These are phyloP conservation scores for Fraxinus angustifolia DNA, from an alignment of 305 asterid genomes.

Conservation along the genomic window DNA sequence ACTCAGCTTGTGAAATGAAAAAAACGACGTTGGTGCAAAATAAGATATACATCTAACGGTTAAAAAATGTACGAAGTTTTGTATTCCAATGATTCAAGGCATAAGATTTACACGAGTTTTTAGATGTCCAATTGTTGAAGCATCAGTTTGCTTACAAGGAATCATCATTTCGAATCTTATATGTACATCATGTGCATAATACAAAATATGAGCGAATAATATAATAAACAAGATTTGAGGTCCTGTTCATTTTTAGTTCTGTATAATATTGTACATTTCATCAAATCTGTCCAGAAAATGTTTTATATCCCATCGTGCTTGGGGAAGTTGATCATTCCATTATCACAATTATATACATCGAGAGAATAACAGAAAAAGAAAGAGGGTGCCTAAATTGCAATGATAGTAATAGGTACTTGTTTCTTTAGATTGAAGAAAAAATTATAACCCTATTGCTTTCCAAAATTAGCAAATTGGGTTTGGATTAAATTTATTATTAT, in stretches of 20 bases:
- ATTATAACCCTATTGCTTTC: constrained; percentile 30
- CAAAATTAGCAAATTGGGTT: background rate
- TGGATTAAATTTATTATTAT: background rate
- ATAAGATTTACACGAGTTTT: background rate
- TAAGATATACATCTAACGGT: background rate
- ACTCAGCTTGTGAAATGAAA: background rate
- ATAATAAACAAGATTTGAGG: background rate
- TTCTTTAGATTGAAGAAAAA: constrained; percentile 39
- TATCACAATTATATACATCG: background rate
- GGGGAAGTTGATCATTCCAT: background rate
- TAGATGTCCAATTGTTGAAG: background rate
- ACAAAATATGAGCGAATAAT: background rate
- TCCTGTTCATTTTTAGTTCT: background rate
- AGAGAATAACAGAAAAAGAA: background rate
- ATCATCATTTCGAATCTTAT: background rate
- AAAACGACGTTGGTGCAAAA: background rate
- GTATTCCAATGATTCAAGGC: background rate
- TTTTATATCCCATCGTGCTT: background rate
- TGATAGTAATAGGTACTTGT: constrained; percentile 30
- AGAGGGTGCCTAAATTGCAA: background rate
- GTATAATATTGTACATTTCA: background rate
- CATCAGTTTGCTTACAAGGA: background rate
- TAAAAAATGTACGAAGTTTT: background rate
- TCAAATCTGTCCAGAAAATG: background rate
- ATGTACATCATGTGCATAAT: background rate